Percentiles rank a stretch among this genome's conserved stretches.
Evolutionary conservation across 192 early-diverging fungal species (phyloP).

Genomic region (Podila verticillata): DNA sequence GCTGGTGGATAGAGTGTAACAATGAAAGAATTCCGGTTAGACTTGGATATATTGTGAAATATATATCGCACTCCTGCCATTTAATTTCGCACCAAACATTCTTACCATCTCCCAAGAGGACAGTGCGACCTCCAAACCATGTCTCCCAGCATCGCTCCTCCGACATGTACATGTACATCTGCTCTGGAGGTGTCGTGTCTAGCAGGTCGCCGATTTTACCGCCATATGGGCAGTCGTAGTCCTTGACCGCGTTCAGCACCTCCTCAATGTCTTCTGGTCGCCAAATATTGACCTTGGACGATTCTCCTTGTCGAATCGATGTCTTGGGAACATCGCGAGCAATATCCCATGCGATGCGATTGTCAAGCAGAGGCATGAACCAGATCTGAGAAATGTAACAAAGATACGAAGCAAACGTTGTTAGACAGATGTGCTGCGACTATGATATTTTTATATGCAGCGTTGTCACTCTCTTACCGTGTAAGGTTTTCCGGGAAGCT

Average conservation of each 20-base stretch:
- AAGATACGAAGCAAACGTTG: background rate
- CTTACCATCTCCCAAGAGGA: constrained; percentile 44
- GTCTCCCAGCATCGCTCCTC: constrained; percentile 48
- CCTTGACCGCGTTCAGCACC: constrained; percentile 23
- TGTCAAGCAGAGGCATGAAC: constrained; percentile 44
- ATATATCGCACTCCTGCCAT: background rate
- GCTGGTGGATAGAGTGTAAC: background rate
- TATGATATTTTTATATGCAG: background rate
- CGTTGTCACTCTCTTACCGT: constrained; percentile 18
- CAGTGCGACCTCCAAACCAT: constrained; percentile 44
- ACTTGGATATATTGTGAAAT: too few relatives aligned
- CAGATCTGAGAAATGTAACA: constrained; percentile 23
- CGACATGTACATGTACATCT: constrained; percentile 39
- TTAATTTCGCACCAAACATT: background rate
- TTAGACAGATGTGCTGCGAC: background rate
- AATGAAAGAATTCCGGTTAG: background rate
- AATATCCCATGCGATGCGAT: constrained; percentile 46
- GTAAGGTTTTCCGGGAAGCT: constrained; percentile 33
- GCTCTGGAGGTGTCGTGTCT: constrained; percentile 23
- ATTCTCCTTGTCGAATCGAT: constrained; percentile 41
- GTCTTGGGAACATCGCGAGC: constrained; percentile 23
- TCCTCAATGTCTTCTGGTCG: constrained; percentile 30
- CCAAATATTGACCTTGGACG: constrained; percentile 34
- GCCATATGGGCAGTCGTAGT: constrained; percentile 40
- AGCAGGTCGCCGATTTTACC: constrained; percentile 34